Evolutionary conservation across 192 early-diverging fungal species (phyloP).

Genomic region (Linnemannia hyalina): DNA sequence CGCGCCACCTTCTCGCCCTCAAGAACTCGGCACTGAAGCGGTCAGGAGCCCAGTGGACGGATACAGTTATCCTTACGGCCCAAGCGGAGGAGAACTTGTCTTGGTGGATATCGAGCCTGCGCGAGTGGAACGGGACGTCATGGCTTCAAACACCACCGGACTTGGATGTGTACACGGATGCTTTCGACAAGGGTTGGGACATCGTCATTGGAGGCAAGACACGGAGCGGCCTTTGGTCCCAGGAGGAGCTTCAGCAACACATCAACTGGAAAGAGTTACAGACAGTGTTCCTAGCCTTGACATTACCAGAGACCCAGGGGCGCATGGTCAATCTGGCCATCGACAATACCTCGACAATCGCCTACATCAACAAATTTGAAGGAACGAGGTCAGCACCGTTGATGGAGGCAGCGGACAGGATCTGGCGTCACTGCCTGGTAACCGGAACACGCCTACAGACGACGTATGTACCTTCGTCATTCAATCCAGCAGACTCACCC

Average conservation of each 20-base stretch:
- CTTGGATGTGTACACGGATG: constrained; percentile 43
- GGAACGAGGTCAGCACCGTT: constrained; percentile 23
- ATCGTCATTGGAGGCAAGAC: background rate
- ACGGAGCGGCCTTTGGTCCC: constrained; percentile 25
- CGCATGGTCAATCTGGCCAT: constrained; percentile 10
- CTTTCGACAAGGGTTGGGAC: constrained; percentile 42
- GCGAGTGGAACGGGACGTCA: constrained; percentile 38
- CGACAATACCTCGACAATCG: constrained; percentile 34
- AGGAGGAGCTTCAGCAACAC: background rate
- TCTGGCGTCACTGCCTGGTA: constrained; percentile 8
- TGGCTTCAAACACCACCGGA: constrained; percentile 26
- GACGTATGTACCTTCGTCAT: constrained; percentile 7
- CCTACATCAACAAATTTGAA: constrained; percentile 47
- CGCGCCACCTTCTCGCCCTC: constrained; percentile 22
- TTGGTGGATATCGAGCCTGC: background rate
- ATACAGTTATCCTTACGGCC: background rate
- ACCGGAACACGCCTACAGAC: constrained; percentile 13
- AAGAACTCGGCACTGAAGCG: constrained; percentile 36
- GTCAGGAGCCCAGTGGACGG: constrained; percentile 14
- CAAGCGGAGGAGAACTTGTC: constrained; percentile 4
- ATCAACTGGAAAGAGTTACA: constrained; percentile 45
- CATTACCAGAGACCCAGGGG: constrained; percentile 24
- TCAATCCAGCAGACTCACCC: constrained; percentile 43
- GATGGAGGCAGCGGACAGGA: constrained; percentile 6
- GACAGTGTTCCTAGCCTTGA: background rate